Evolutionary conservation across 2,329 filamentous ascomycete species (phyloP).

Genomic region (Alternaria atra): DNA sequence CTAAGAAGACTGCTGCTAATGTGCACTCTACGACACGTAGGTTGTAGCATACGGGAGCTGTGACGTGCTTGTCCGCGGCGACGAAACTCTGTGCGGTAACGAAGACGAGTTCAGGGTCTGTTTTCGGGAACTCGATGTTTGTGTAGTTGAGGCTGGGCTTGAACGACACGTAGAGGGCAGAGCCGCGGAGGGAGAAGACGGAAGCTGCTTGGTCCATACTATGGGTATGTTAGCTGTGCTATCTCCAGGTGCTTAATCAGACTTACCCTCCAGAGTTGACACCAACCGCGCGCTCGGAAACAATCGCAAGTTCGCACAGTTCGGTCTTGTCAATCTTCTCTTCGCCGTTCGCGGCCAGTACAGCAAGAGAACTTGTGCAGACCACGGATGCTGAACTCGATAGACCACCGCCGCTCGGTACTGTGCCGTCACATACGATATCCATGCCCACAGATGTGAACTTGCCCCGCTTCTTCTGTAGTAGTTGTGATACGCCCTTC

Average conservation of each 20-base stretch:
- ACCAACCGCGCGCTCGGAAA: conserved; percentile 91
- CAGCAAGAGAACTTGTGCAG: conserved; percentile 86
- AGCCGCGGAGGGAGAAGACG: conserved; percentile 87
- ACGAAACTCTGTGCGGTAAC: conserved; percentile 95
- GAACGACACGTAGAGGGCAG: conserved; percentile 90
- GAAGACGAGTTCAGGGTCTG: conserved; percentile 85
- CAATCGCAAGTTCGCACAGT: conserved; percentile 89
- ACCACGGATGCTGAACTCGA: conserved; percentile 95
- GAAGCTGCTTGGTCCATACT: conserved; percentile 98
- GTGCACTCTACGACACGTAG: conserved; percentile 95
- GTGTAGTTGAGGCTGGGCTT: conserved; percentile 77
- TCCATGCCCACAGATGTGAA: conserved; percentile 82
- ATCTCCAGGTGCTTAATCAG: no score
- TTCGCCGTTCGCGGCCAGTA: conserved; percentile 85
- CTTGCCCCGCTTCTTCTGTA: conserved; percentile 71
- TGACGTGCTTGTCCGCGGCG: conserved; percentile 92
- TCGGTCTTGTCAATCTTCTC: conserved; percentile 85
- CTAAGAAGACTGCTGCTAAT: conserved; percentile 76
- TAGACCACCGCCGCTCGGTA: conserved; percentile 89
- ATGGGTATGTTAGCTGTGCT: conserved; percentile 31
- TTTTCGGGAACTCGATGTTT: conserved; percentile 82
- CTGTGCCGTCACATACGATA: conserved; percentile 87
- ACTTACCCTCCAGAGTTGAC: conserved; percentile 92
- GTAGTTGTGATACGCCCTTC: conserved; percentile 78
- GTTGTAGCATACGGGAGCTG: conserved; percentile 94